Percentiles rank a stretch among this genome's conserved stretches.
These are phyloP conservation scores for Henningerozyma blattae DNA, from an alignment of 805 yeast species.

Conservation along the genomic window DNA sequence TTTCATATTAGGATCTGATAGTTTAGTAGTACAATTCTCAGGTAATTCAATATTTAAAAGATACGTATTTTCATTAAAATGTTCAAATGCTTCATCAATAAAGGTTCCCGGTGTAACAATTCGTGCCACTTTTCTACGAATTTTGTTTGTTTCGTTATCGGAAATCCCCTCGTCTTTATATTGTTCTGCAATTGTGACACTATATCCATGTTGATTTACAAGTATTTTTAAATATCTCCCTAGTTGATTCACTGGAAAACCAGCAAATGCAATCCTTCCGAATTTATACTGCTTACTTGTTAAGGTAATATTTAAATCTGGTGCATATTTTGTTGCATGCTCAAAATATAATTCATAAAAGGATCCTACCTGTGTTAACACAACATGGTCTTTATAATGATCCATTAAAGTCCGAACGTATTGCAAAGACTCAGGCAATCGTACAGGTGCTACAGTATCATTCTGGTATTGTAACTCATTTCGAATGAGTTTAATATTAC, in stretches of 20 bases:
- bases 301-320: conserved; percentile 57
- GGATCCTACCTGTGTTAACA: conserved; percentile 73
- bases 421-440: conserved; percentile 26
- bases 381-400: conserved; percentile 39
- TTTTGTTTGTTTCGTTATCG: conserved; percentile 27
- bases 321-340: conserved; percentile 68
- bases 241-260: conserved; percentile 68
- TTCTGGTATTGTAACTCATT: too few species aligned
- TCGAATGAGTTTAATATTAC: too few species aligned
- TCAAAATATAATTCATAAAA: conserved; percentile 83
- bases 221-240: conserved; percentile 63
- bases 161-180: conserved; percentile 19
- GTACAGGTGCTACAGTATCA: too few species aligned
- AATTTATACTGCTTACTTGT: conserved; percentile 40
- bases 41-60: conserved; percentile 57
- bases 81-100: conserved; percentile 73
- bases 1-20: conserved; percentile 26
- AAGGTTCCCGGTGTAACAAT: conserved; percentile 89
- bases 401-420: conserved; percentile 32
- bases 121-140: conserved; percentile 62
- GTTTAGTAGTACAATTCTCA: conserved; percentile 28
- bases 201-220: conserved; percentile 55
- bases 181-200: conserved; percentile 81
- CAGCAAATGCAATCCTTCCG: conserved; percentile 65
- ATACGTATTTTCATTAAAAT: conserved; percentile 59